Conservation (phyloP, 2,329 filamentous ascomycete species). For the Arthroderma sp. region DNA sequence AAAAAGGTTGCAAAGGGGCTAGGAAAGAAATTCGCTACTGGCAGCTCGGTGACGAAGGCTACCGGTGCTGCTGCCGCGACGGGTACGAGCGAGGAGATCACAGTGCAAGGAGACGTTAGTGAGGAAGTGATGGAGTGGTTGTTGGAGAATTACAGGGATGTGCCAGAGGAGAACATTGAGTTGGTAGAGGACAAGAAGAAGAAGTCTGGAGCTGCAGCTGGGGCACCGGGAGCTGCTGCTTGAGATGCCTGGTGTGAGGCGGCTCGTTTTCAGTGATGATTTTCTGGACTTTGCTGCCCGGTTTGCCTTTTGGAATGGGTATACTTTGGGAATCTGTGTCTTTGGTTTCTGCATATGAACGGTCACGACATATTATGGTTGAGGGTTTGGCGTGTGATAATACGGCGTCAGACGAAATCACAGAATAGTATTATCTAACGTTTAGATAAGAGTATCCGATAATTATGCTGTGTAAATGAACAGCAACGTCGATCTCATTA, state of each 20-base stretch:
- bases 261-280: neutral
- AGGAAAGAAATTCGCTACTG: slow-evolving; percentile 97
- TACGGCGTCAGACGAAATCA: neutral
- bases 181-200: slow-evolving; percentile 93
- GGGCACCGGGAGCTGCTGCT: neutral
- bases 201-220: slow-evolving; percentile 42
- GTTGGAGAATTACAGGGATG: slow-evolving; percentile 72
- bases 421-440: neutral
- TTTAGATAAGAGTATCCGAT: neutral
- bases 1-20: slow-evolving; percentile 96
- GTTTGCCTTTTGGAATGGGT: neutral
- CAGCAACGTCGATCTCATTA: neutral
- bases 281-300: neutral
- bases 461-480: neutral
- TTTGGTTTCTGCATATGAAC: slow-evolving; percentile 2
- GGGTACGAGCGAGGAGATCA: slow-evolving; percentile 65
- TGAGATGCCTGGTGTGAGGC: neutral
- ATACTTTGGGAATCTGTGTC: neutral
- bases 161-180: slow-evolving; percentile 93
- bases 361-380: slow-evolving; percentile 3
- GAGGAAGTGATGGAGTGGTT: slow-evolving; percentile 90
- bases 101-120: slow-evolving; percentile 92
- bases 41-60: slow-evolving; percentile 80
- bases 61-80: slow-evolving; percentile 50
- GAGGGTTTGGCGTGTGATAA: neutral